Conservation (phyloP, 441 rosid species). For the Croton laevigatus region DNA sequence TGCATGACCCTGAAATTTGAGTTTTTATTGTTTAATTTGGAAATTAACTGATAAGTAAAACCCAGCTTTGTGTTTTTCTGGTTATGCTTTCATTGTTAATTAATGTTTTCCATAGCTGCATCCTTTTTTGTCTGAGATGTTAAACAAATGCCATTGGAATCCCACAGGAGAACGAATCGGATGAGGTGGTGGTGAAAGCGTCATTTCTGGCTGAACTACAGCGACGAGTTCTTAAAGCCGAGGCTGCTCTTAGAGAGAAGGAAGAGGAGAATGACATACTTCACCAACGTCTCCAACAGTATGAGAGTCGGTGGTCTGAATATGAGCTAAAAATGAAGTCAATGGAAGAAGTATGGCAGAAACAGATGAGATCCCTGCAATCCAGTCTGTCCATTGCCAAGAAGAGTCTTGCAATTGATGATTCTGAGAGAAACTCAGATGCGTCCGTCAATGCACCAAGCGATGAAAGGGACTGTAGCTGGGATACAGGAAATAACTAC, state of each 20-base stretch:
- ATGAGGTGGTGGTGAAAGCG: slow-evolving; percentile 87
- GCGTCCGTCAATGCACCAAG: slow-evolving; percentile 75
- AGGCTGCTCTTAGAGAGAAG: slow-evolving; percentile 79
- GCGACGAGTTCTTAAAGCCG: slow-evolving; percentile 88
- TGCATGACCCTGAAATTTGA: background rate
- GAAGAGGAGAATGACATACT: slow-evolving; percentile 97
- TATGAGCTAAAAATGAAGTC: slow-evolving; percentile 97
- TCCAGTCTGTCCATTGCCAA: slow-evolving; percentile 97
- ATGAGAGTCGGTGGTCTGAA: slow-evolving; percentile 96
- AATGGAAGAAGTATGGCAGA: slow-evolving; percentile 99
- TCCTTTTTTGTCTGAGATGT: background rate
- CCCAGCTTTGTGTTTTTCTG: background rate
- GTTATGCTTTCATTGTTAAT: background rate
- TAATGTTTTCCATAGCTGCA: background rate
- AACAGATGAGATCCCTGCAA: slow-evolving; percentile 96
- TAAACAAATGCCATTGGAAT: slow-evolving; percentile 11
- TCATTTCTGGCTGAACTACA: slow-evolving; percentile 88
- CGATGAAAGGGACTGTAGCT: slow-evolving; percentile 58
- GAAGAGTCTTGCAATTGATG: slow-evolving; percentile 88
- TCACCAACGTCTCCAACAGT: slow-evolving; percentile 89
- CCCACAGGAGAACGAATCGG: slow-evolving; percentile 60
- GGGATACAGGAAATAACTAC: slow-evolving; percentile 64
- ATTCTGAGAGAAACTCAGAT: slow-evolving; percentile 83
- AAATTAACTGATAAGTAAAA: background rate
- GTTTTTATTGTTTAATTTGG: background rate